phyloP scores from a whole-genome alignment of 176 grass and related monocot species.

The Oryza glaberrima region DNA sequence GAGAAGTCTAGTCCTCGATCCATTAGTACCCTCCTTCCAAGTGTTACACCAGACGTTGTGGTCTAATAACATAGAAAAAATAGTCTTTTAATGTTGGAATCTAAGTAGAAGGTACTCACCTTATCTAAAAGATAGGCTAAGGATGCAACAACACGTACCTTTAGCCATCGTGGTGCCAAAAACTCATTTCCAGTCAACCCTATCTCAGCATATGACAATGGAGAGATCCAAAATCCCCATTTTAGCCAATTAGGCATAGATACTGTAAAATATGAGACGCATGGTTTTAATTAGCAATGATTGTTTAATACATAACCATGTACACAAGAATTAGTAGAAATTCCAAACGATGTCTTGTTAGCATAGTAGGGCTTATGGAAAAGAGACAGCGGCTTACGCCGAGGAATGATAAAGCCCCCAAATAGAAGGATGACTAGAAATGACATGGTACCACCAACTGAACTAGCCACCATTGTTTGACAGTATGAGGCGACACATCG shows the following conservation, averaged over 20 bases:
- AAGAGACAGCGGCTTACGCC: slow-evolving; percentile 41
- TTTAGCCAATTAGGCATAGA: slow-evolving; percentile 80
- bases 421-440: slow-evolving; percentile 53
- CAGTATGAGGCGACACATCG: slow-evolving; percentile 61
- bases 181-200: slow-evolving; percentile 86
- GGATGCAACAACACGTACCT: slow-evolving; percentile 44
- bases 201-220: slow-evolving; percentile 79
- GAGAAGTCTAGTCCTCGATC: slow-evolving; percentile 67
- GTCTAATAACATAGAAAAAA: slow-evolving; percentile 28
- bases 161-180: slow-evolving; percentile 75
- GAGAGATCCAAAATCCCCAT: slow-evolving; percentile 95
- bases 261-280: slow-evolving; percentile 8
- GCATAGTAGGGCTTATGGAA: background rate
- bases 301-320: too few relatives aligned
- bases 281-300: too few relatives aligned
- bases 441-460: slow-evolving; percentile 37
- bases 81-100: background rate
- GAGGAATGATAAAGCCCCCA: slow-evolving; percentile 79
- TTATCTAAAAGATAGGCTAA: too few relatives aligned
- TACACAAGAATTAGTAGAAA: too few relatives aligned
- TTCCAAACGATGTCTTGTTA: too few relatives aligned
- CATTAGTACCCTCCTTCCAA: slow-evolving; percentile 59
- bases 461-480: slow-evolving; percentile 54
- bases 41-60: slow-evolving; percentile 45
- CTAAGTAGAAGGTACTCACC: too few relatives aligned